A percentile compares a stretch with the other conserved stretches of the same genome.
Conservation (phyloP, 176 grass and related monocot genomes). For the Avena insularis region DNA sequence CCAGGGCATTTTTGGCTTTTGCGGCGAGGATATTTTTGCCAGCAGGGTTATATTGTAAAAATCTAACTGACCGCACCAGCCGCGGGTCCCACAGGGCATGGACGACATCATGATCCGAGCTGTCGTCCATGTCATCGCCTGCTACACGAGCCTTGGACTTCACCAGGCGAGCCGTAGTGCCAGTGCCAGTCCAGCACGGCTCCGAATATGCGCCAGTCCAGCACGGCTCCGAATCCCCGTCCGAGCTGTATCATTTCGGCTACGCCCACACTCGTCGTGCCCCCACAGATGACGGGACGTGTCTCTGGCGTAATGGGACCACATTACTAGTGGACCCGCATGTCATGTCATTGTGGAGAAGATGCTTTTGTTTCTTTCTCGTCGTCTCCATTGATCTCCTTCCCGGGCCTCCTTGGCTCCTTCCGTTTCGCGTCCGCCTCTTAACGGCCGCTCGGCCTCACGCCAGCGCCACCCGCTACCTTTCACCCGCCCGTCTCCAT, state of each 20-base stretch:
- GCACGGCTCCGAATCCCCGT: neutral
- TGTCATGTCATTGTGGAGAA: neutral
- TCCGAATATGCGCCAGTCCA: neutral
- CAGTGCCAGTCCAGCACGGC: slow-evolving; percentile 15
- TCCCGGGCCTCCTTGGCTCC: neutral
- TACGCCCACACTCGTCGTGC: slow-evolving; percentile 31
- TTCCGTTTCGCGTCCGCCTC: slow-evolving; percentile 16
- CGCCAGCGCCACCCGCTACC: slow-evolving; percentile 6
- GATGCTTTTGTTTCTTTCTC: neutral
- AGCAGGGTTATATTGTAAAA: too few relatives aligned
- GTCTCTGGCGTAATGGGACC: neutral
- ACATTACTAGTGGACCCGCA: fast-evolving
- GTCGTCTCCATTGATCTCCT: neutral
- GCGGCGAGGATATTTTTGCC: too few relatives aligned
- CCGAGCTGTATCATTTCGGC: neutral
- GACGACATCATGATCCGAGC: neutral
- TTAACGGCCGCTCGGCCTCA: slow-evolving; percentile 44
- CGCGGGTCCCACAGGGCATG: neutral
- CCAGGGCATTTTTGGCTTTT: too few relatives aligned
- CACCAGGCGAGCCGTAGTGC: neutral
- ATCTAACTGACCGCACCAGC: neutral
- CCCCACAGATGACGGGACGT: neutral
- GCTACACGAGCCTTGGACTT: neutral
- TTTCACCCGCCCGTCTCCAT: slow-evolving; percentile 28
- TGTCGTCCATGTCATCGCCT: slow-evolving; percentile 11